Evolutionary conservation across 1,284 basidiomycete genomes (phyloP).

Genomic region (Heterobasidion occidentale): DNA sequence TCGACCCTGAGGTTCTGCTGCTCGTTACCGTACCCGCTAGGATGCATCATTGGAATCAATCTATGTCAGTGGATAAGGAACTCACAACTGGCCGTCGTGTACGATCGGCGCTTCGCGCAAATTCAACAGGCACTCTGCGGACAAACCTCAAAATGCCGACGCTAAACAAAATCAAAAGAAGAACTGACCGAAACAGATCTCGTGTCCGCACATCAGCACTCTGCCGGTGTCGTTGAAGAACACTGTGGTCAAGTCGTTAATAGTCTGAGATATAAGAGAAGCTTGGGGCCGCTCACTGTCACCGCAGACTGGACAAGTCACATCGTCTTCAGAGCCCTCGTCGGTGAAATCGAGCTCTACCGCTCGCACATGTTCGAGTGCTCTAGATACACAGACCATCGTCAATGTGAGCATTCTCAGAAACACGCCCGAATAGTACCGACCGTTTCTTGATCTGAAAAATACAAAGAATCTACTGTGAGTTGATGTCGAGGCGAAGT

Average conservation of each 20-base stretch:
- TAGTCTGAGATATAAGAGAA: neutral
- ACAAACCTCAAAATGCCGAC: neutral
- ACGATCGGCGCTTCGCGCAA: slow-evolving; percentile 39
- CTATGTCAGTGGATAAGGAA: slow-evolving; percentile 1
- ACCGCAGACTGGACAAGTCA: slow-evolving; percentile 44
- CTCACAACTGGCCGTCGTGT: slow-evolving; percentile 54
- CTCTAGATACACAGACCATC: neutral
- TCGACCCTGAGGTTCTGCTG: slow-evolving; percentile 45
- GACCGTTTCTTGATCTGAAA: slow-evolving; percentile 32
- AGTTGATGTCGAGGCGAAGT: neutral
- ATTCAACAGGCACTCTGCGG: slow-evolving; percentile 43
- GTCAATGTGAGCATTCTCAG: no score
- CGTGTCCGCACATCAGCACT: slow-evolving; percentile 50
- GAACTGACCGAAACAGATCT: slow-evolving; percentile 49
- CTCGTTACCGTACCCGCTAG: slow-evolving; percentile 46
- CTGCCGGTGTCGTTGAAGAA: slow-evolving; percentile 40
- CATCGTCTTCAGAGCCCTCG: slow-evolving; percentile 32
- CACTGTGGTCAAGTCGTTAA: slow-evolving; percentile 26
- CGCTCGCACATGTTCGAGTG: slow-evolving; percentile 35
- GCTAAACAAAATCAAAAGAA: neutral
- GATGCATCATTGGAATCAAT: neutral
- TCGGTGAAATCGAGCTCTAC: slow-evolving; percentile 31
- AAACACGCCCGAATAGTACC: neutral
- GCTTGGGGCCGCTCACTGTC: slow-evolving; percentile 31
- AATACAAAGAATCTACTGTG: neutral